Evolutionary conservation across 2,329 filamentous ascomycete species (phyloP).

Genomic region (Coniochaeta prunicola): DNA sequence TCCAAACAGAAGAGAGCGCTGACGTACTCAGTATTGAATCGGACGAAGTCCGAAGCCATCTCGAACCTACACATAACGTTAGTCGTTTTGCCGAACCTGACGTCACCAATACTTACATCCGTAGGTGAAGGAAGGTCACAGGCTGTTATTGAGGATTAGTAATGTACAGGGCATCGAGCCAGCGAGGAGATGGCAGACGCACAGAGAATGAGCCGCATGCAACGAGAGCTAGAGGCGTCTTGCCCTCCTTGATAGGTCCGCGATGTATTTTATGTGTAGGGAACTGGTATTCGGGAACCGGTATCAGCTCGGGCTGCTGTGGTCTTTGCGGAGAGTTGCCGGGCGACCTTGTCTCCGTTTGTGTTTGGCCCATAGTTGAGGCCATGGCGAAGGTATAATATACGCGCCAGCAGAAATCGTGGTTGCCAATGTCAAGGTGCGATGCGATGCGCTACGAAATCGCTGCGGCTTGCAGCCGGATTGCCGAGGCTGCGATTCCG

Average conservation of each 20-base stretch:
- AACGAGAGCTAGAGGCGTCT: slow-evolving; percentile 25
- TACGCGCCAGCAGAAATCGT: not conserved
- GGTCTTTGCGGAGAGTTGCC: slow-evolving; percentile 5
- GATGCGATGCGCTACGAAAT: not conserved
- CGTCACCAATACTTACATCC: slow-evolving; percentile 18
- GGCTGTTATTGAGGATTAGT: slow-evolving; percentile 6
- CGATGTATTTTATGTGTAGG: slow-evolving; percentile 18
- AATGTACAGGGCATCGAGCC: not conserved
- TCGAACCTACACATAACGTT: slow-evolving; percentile 13
- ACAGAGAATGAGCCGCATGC: slow-evolving; percentile 25
- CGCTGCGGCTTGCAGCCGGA: not conserved
- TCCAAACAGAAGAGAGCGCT: not conserved
- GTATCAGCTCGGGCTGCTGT: slow-evolving; percentile 2
- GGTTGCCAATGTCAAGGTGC: not conserved
- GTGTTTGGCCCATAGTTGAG: not conserved
- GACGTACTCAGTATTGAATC: slow-evolving; percentile 23
- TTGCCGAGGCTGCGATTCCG: not conserved
- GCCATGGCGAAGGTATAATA: not conserved
- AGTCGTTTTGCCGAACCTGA: not conserved
- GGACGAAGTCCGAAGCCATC: slow-evolving; percentile 28
- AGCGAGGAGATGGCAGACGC: not conserved
- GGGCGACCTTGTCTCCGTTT: not conserved
- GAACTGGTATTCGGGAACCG: slow-evolving; percentile 15
- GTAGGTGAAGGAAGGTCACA: slow-evolving; percentile 22
- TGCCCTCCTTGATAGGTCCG: slow-evolving; percentile 16